Conservation (phyloP, 163 green algal species). For the Scenedesmus sp. region DNA sequence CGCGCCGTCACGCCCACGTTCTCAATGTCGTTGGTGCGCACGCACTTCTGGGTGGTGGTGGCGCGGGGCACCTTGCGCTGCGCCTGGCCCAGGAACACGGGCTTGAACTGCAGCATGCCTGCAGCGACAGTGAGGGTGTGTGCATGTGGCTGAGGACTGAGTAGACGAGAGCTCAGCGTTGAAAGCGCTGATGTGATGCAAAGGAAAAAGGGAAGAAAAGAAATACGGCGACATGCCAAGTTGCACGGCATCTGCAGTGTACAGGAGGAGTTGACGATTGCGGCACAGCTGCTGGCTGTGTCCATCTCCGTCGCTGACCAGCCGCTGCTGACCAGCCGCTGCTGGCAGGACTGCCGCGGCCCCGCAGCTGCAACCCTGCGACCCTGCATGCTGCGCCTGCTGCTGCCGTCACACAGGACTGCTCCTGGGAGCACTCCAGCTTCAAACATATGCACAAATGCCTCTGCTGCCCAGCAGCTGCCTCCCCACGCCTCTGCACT, state of each 20-base stretch:
- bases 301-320: background rate
- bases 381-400: background rate
- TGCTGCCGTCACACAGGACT: background rate
- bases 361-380: background rate
- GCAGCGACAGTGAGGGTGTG: background rate
- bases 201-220: background rate
- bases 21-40: conserved; percentile 97
- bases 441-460: no score
- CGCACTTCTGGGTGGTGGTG: conserved; percentile 97
- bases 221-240: background rate
- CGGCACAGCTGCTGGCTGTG: no score
- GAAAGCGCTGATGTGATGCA: background rate
- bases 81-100: conserved; percentile 93
- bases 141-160: background rate
- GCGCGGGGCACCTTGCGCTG: conserved; percentile 74
- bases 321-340: background rate
- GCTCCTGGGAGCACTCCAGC: background rate
- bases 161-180: no score
- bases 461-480: background rate
- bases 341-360: background rate
- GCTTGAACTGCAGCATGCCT: conserved; percentile 97
- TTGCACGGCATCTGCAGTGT: no score
- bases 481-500: background rate
- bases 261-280: no score
- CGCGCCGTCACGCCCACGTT: conserved; percentile 95